Base-by-base conservation (phyloP, 2,329 filamentous ascomycete genomes). In the Orbilia quercus region DNA sequence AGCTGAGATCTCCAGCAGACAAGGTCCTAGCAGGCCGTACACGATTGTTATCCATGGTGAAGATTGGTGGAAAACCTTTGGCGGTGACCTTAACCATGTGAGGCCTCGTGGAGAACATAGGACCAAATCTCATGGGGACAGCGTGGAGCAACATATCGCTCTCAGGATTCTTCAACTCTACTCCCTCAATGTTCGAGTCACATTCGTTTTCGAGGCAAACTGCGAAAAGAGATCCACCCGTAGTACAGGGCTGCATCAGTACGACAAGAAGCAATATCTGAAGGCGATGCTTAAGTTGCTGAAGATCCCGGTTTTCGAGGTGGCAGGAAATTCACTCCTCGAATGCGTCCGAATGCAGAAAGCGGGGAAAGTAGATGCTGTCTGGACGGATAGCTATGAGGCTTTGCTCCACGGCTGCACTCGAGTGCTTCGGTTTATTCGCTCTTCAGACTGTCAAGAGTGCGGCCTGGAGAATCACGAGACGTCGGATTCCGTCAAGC, bases 341-440 rank as follows among this genome's bases (percentile, higher is more conserved):
- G 63, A 67, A 20, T 67, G 63, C 20, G 44, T 34, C 5, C n/a
- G 45, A 7, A 20, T 67, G 36, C 36, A 59, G 16, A 23, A 14
- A 11, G 18, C 7, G 1, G 63, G 63, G 6, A 23, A 36, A 11
- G 63, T 67, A 28, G 63, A 67, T 54, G 63, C 47, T 4, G 22
- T 67, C n/a, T 67, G 44, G 44, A 58, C 31, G 7, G 53, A 65
- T 20, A 50, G 50, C 42, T 45, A 25, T 2, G 16, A 59, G 9
- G 20, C 22, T 11, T 16, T 57, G 6, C 36, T 57, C 5, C 16
- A 42, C 9, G 22, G 36, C 1, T 40, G 25, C 18, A 25, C 31
- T 11, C 7, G 7, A 23, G 16, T 38, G 1, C 1, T 54, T 14
- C 23, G 20, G n/a, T 34, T 34, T 14, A 9, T 57, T n/a, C 16